Evolutionary conservation across 495 filamentous ascomycete genomes (phyloP).

Genomic region (Neurospora pannonica): DNA sequence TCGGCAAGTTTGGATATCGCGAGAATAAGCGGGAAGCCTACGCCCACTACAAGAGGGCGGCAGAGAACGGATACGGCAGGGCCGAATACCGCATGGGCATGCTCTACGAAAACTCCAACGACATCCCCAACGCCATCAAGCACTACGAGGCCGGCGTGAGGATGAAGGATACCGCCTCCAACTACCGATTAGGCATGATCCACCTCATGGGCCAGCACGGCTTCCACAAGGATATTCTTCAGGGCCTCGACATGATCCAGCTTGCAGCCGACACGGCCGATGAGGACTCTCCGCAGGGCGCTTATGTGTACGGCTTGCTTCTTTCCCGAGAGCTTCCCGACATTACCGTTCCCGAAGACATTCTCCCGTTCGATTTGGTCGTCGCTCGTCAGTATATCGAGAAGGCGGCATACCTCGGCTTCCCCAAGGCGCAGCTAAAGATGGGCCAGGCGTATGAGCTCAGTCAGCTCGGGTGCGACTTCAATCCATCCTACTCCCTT

Average conservation of each 20-base stretch:
- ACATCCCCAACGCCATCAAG: slow-evolving; percentile 77
- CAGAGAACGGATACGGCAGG: slow-evolving; percentile 81
- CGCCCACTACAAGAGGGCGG: slow-evolving; percentile 70
- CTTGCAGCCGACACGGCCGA: slow-evolving; percentile 80
- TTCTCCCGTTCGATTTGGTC: slow-evolving; percentile 63
- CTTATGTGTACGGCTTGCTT: slow-evolving; percentile 95
- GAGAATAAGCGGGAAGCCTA: slow-evolving; percentile 94
- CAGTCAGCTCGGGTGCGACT: slow-evolving; percentile 87
- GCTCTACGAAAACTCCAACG: slow-evolving; percentile 92
- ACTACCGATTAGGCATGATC: slow-evolving; percentile 97
- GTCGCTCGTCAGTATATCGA: slow-evolving; percentile 83
- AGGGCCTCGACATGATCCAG: slow-evolving; percentile 71
- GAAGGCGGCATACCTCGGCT: slow-evolving; percentile 92
- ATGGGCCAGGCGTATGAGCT: slow-evolving; percentile 96
- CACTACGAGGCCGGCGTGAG: slow-evolving; percentile 78
- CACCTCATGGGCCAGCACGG: slow-evolving; percentile 88
- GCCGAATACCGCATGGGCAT: slow-evolving; percentile 97
- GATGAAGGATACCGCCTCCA: slow-evolving; percentile 79
- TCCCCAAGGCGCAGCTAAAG: slow-evolving; percentile 94
- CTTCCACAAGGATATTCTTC: slow-evolving; percentile 67
- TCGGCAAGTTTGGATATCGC: slow-evolving; percentile 85
- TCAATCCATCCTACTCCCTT: slow-evolving; percentile 81
- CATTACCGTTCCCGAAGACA: slow-evolving; percentile 62
- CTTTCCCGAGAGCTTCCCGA: slow-evolving; percentile 82
- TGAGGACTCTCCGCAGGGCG: slow-evolving; percentile 94